Base-by-base conservation (phyloP, 257 asterid species). In the Solanum tacnaense region DNA sequence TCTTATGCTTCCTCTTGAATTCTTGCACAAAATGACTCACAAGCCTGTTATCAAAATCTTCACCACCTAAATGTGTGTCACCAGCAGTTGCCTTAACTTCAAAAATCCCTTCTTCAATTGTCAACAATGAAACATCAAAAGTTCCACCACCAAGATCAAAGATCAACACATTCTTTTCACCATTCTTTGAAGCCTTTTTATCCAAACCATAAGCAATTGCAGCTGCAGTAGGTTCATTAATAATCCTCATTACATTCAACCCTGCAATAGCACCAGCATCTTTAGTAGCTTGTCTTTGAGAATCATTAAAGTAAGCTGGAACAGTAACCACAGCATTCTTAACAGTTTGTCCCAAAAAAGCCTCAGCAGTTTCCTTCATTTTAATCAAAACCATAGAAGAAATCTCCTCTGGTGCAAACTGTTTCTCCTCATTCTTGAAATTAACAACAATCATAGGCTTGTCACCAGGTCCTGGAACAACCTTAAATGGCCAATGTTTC, bases 171-270 rank as follows among this genome's bases (percentile, higher is more conserved):
- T 31, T 70, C 38, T 70, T 70, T 31, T 70, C 39, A 70, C 76
- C 76, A 70, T 1, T 1, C 76, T 70, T 70, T 70, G 39, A 70
- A 70, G 39, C 76, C 38, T 29, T 72, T 36, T 72, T 32, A 36
- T 60, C 86, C 13, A 87, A 52, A n/a, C 88, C 88, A 78, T 87
- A 87, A 20, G 88, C 88, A 76, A 87, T 76, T 5, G 88, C 88
- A 20, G 86, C 86, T 13, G 88, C 86, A 4, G 88, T 87, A 0
- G 88, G 88, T 5, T 72, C 79, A 7, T 72, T 72, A 32, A 72
- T 72, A 72, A 31, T 72, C 44, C 79, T 72, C 27, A 83, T 87
- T 72, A 75, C 46, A 73, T 9, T 73, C 46, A 73, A 18, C 46
- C 46, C 46, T 20, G 46, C 76, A 70, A 70, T 72, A 72, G 79